A percentile compares a stretch with the other conserved stretches of the same genome.
These are phyloP conservation scores for Neurospora sp. DNA, from an alignment of 495 filamentous ascomycete species.

Conservation along the genomic window DNA sequence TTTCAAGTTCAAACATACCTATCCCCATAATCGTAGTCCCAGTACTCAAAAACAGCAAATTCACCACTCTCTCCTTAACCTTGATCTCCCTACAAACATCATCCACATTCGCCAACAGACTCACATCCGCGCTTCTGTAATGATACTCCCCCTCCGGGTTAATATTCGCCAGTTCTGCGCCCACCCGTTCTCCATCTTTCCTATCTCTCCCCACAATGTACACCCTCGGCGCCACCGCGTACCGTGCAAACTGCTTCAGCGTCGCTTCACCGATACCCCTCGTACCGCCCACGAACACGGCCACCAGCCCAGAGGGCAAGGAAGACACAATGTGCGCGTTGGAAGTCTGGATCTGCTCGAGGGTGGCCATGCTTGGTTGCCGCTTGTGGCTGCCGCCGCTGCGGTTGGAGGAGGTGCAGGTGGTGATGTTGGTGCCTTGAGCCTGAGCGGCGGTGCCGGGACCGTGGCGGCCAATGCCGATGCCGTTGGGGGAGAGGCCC, in stretches of 20 bases:
- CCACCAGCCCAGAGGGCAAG: constrained; percentile 35
- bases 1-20: not conserved
- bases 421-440: not conserved
- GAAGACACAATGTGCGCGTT: constrained; percentile 26
- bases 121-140: constrained; percentile 49
- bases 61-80: constrained; percentile 42
- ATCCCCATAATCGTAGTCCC: constrained; percentile 30
- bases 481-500: not conserved
- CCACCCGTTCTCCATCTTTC: constrained; percentile 33
- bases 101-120: constrained; percentile 51
- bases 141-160: constrained; percentile 41
- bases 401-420: constrained; percentile 4
- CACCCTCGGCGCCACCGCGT: constrained; percentile 29
- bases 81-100: constrained; percentile 46
- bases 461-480: not conserved
- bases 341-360: constrained; percentile 26
- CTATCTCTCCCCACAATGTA: constrained; percentile 40
- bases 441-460: not conserved
- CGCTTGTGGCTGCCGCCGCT: constrained; percentile 8
- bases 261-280: constrained; percentile 54
- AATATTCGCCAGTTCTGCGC: constrained; percentile 31
- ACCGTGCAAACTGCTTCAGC: constrained; percentile 43
- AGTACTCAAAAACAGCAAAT: constrained; percentile 50
- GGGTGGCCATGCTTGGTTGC: constrained; percentile 23
- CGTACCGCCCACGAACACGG: constrained; percentile 56